These are phyloP conservation scores for Paulownia fortunei DNA, from an alignment of 257 asterid genomes.

Conservation along the genomic window DNA sequence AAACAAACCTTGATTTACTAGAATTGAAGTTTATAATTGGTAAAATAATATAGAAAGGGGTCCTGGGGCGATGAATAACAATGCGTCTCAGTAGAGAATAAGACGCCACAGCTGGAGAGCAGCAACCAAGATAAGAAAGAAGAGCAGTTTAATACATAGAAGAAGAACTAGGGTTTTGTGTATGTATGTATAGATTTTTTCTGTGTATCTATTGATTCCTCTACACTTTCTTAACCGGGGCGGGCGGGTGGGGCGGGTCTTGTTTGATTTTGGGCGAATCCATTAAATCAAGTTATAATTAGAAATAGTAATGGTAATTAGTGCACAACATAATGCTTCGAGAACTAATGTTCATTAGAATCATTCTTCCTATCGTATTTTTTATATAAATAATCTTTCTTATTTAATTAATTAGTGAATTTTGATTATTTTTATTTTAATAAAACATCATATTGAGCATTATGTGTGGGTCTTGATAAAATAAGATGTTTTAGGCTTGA, in stretches of 20 bases:
- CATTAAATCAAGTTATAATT: too few relatives aligned
- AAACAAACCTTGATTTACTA: conserved; percentile 35
- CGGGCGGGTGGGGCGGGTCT: neutral
- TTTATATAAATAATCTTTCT: too few relatives aligned
- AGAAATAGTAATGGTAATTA: too few relatives aligned
- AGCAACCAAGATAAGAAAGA: conserved; percentile 21
- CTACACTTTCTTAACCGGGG: neutral
- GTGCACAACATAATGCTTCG: too few relatives aligned
- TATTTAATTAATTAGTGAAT: too few relatives aligned
- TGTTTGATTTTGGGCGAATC: neutral
- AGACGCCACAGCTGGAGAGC: conserved; percentile 45
- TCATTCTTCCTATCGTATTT: too few relatives aligned
- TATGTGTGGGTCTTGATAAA: too few relatives aligned
- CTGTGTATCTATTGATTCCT: neutral
- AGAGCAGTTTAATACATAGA: neutral
- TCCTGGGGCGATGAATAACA: conserved; percentile 23
- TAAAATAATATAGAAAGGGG: neutral
- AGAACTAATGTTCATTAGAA: too few relatives aligned
- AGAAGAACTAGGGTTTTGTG: conserved; percentile 32
- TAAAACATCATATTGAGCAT: too few relatives aligned
- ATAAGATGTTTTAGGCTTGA: too few relatives aligned
- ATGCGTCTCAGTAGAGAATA: conserved; percentile 24
- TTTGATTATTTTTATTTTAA: too few relatives aligned
- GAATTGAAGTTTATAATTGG: conserved; percentile 12
- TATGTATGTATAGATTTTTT: neutral